Evolutionary conservation across 2,329 filamentous ascomycete genomes (phyloP).

Genomic region (Didymella pinodella): DNA sequence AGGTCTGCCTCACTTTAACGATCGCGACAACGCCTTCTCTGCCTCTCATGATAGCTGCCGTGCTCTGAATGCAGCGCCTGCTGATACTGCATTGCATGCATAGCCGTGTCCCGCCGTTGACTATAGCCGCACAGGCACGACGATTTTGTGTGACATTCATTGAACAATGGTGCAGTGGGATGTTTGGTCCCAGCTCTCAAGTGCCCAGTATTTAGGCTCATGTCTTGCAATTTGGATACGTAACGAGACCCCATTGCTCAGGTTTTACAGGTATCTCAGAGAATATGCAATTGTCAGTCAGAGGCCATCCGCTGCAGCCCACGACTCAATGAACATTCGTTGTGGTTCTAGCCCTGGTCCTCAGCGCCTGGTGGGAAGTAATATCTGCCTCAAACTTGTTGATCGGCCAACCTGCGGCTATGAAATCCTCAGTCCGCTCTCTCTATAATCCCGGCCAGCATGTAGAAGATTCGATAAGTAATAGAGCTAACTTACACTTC

Average conservation of each 20-base stretch:
- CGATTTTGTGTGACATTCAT: neutral
- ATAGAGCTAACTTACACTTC: neutral
- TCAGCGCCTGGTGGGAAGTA: neutral
- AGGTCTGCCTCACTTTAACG: neutral
- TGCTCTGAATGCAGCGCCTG: neutral
- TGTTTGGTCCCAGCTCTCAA: too few species aligned
- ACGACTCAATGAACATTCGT: neutral
- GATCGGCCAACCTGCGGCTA: neutral
- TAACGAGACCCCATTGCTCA: neutral
- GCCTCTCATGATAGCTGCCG: neutral
- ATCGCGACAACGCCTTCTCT: neutral
- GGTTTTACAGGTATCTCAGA: neutral
- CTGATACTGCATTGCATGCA: neutral
- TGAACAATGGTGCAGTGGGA: neutral
- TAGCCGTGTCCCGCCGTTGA: neutral
- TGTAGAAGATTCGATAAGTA: neutral
- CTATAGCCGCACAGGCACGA: neutral
- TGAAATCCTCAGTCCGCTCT: neutral
- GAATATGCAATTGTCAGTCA: neutral
- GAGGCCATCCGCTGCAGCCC: neutral
- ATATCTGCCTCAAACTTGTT: neutral
- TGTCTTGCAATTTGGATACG: neutral
- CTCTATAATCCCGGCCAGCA: neutral
- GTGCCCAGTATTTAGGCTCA: neutral
- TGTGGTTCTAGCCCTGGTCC: neutral